Conservation (phyloP, 2,329 filamentous ascomycete genomes). For the Pyricularia grisea region DNA sequence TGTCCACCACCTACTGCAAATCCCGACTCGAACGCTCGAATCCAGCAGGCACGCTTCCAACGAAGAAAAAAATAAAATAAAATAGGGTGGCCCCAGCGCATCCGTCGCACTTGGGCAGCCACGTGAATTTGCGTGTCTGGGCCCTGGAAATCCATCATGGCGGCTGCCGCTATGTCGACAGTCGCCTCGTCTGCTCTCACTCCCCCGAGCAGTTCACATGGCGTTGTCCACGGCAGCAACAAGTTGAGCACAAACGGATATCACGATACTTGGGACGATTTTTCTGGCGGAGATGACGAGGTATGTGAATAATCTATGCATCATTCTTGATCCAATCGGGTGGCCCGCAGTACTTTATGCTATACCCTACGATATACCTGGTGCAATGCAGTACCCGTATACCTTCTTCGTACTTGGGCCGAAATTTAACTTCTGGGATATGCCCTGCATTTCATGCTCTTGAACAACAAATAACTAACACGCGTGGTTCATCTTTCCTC, state of each 20-base stretch:
- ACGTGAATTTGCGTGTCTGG: background rate
- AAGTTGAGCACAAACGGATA: constrained; percentile 15
- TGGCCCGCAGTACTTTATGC: background rate
- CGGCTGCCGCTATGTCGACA: constrained; percentile 45
- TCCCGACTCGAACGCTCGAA: background rate
- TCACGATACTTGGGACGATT: constrained; percentile 11
- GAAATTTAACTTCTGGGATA: background rate
- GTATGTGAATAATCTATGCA: constrained; percentile 8
- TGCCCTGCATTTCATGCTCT: background rate
- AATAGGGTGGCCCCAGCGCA: background rate
- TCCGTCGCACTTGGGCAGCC: background rate
- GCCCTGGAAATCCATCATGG: constrained; percentile 9
- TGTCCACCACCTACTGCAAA: background rate
- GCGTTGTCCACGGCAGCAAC: constrained; percentile 17
- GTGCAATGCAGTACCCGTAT: background rate
- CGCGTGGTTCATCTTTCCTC: background rate
- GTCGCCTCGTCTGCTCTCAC: constrained; percentile 34
- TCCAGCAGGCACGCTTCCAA: background rate
- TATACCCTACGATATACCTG: background rate
- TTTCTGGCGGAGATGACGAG: constrained; percentile 6
- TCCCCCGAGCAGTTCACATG: constrained; percentile 39
- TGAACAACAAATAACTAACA: background rate
- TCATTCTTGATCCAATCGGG: background rate
- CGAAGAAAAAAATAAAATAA: no score
- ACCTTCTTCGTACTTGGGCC: background rate